Conservation (phyloP, 192 early-diverging fungal species). For the Gamsiella multidivaricata region DNA sequence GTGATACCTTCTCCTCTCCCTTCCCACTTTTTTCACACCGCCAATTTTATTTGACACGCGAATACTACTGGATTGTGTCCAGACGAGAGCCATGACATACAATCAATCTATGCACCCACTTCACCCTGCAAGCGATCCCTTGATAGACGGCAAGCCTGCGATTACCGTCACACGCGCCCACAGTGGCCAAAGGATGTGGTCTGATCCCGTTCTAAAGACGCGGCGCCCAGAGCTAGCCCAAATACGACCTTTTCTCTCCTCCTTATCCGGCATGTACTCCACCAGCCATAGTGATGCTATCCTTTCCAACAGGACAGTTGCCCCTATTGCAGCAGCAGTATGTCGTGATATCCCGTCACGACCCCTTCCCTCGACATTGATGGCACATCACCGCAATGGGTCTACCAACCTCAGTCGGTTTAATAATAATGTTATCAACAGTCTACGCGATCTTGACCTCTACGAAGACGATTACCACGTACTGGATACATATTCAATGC, state of each 20-base stretch:
- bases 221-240: background rate
- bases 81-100: too few species aligned
- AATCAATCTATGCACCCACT: background rate
- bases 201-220: conserved; percentile 16
- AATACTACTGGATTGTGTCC: too few species aligned
- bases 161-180: conserved; percentile 14
- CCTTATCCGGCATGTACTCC: background rate
- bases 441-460: conserved; percentile 20
- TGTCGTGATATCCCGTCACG: conserved; percentile 20
- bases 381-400: conserved; percentile 1
- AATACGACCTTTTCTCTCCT: background rate
- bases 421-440: conserved; percentile 13
- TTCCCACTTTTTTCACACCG: too few species aligned
- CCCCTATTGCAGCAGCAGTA: conserved; percentile 14
- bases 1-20: conserved; percentile 1
- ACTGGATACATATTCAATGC: conserved; percentile 6
- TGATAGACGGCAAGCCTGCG: background rate
- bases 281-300: too few species aligned
- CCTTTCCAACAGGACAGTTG: background rate
- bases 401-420: background rate
- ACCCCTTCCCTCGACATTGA: conserved; percentile 14
- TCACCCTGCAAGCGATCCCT: background rate
- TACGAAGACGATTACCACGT: conserved; percentile 28
- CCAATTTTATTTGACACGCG: too few species aligned
- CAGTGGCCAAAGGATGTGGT: conserved; percentile 36